These are phyloP conservation scores for Boechera divaricarpa DNA, from an alignment of 345 rosid species.

Conservation along the genomic window DNA sequence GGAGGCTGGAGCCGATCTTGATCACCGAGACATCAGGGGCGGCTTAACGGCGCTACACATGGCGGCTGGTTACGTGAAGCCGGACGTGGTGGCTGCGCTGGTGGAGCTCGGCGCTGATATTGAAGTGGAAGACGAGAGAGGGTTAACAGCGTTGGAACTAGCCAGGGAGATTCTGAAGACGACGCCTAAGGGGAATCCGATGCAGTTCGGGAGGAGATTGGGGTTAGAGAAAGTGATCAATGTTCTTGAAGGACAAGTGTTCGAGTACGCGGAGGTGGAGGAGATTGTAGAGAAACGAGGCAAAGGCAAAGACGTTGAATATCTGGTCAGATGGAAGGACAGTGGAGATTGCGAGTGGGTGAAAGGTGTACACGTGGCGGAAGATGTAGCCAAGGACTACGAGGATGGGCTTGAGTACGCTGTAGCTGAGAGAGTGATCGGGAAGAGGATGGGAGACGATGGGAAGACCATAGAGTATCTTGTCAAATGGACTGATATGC, in stretches of 20 bases:
- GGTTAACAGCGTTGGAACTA: conserved; percentile 68
- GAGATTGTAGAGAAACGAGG: conserved; percentile 83
- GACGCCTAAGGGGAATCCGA: conserved; percentile 82
- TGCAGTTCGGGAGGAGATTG: conserved; percentile 74
- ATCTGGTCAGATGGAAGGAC: conserved; percentile 85
- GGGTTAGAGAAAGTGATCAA: conserved; percentile 74
- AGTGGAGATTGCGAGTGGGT: conserved; percentile 86
- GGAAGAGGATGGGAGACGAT: conserved; percentile 67
- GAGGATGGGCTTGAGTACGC: conserved; percentile 90
- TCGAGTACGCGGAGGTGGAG: conserved; percentile 85
- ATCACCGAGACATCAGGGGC: conserved; percentile 69
- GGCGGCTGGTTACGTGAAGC: conserved; percentile 89
- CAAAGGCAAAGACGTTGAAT: conserved; percentile 70
- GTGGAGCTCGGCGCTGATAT: conserved; percentile 73
- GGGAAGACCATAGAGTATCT: conserved; percentile 64
- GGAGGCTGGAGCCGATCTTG: conserved; percentile 73
- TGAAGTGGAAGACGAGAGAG: conserved; percentile 73
- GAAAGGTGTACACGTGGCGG: conserved; percentile 58
- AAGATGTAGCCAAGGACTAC: conserved; percentile 75
- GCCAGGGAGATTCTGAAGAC: conserved; percentile 70
- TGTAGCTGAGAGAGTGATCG: conserved; percentile 73
- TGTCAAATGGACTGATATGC: conserved; percentile 79
- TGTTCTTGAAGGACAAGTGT: conserved; percentile 58
- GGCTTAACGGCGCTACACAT: conserved; percentile 88
- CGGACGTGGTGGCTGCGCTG: conserved; percentile 63